Evolutionary conservation across 306 rosid species (phyloP).

Genomic region (Medicago lupulina): DNA sequence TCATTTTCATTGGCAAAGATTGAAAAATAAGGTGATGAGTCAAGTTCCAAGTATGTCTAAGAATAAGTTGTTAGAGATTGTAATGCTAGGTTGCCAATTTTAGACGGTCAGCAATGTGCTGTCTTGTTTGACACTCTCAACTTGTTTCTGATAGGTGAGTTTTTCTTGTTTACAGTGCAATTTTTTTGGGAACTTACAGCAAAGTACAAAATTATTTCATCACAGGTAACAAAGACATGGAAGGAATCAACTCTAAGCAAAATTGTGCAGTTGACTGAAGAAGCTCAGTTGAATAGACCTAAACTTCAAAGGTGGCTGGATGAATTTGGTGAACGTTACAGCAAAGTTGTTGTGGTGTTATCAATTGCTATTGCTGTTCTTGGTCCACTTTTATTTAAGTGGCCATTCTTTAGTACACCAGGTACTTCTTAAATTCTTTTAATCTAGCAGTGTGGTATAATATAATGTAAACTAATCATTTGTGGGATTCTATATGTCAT

Average conservation of each 20-base stretch:
- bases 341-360: constrained; percentile 90
- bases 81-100: constrained; percentile 10
- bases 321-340: constrained; percentile 93
- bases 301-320: constrained; percentile 98
- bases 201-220: constrained; percentile 41
- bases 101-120: constrained; percentile 30
- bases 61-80: constrained; percentile 37
- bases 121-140: constrained; percentile 39
- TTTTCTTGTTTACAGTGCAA: constrained; percentile 31
- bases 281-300: constrained; percentile 89
- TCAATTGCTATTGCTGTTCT: constrained; percentile 82
- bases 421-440: constrained; percentile 56
- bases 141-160: constrained; percentile 38
- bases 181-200: constrained; percentile 30
- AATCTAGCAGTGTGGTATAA: constrained; percentile 18
- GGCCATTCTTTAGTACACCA: constrained; percentile 89
- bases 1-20: constrained; percentile 5
- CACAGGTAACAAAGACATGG: constrained; percentile 86
- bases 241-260: constrained; percentile 86
- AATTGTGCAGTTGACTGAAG: constrained; percentile 97
- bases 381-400: constrained; percentile 91
- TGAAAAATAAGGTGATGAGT: constrained; percentile 24
- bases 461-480: constrained; percentile 20
- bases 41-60: neutral
- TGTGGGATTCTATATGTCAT: constrained; percentile 9